Base-by-base conservation (phyloP, 2,329 filamentous ascomycete species). In the Lecanicillium sp. region DNA sequence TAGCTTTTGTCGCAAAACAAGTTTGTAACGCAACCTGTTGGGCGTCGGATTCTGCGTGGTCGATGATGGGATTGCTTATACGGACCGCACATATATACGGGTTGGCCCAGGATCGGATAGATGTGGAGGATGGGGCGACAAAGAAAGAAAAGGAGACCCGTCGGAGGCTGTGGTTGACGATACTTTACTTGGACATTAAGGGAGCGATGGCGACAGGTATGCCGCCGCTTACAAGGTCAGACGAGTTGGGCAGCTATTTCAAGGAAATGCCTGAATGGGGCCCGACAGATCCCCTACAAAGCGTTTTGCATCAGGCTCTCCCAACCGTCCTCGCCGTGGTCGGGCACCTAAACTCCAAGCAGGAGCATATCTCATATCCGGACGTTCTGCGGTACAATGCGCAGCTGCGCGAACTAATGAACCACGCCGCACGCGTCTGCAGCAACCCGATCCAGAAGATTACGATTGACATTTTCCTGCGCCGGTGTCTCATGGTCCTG, bases 11-110 rank as follows among this genome's bases (percentile, higher is more conserved):
- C 27, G 64, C 64, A 21, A 66, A 66, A 52, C 61, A 65, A 36
- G 57, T 65, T 7, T 66, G 63, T 54, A 66, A 66, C 48, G 60
- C 64, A 11, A 66, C 63, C 0, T 67, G 64, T 48, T 66, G 64
- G 64, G 59, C 63, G 2, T 57, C 63, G 2, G 64, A 67, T 46
- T 66, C 64, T 3, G 63, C 60, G 36, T 66, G 62, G 62, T 62
- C 63, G 3, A 55, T 66, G 2, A 52, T 65, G 4, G 64, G 64
- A 2, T 39, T 65, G 37, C 52, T 66, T n/a, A 59, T 67, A 1
- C 60, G 64, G 29, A 57, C 62, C 1, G 58, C 62, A 14, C 62
- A 64, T 47, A 64, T 64, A 38, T 62, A 60, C 40, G 64, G 62
- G 7, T 51, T 67, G n/a, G 63, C 64, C 1, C 62, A 64, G 24